Conservation (phyloP, 345 rosid species). For the Brassica cretica region DNA sequence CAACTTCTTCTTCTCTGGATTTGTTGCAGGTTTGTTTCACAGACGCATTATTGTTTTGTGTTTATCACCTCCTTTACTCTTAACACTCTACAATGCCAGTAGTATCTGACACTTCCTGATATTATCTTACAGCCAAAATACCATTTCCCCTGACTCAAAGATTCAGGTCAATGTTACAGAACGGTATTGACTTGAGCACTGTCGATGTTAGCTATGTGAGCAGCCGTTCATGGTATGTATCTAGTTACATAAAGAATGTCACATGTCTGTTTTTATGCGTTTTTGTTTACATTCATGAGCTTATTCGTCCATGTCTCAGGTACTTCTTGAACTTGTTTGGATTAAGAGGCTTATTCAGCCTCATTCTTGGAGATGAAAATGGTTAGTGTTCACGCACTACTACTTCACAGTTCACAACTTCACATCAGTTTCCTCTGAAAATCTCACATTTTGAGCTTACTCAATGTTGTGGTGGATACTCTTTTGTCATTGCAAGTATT, state of each 20-base stretch:
- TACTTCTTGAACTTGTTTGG: conserved; percentile 97
- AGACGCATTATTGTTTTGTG: not conserved
- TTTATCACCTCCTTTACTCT: not conserved
- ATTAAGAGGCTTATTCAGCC: conserved; percentile 90
- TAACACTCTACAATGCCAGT: not conserved
- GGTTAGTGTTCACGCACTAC: conserved; percentile 50
- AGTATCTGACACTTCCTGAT: conserved; percentile 5
- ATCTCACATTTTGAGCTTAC: not conserved
- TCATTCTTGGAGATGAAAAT: conserved; percentile 97
- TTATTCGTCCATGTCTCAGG: conserved; percentile 48
- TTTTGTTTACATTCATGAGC: not conserved
- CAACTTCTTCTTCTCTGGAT: conserved; percentile 99
- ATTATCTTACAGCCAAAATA: conserved; percentile 69
- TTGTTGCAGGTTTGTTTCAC: conserved; percentile 76
- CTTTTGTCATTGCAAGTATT: conserved; percentile 6
- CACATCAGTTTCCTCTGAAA: not conserved
- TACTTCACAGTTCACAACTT: not conserved
- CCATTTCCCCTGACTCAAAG: conserved; percentile 98
- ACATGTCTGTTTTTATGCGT: not conserved
- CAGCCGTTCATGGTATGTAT: conserved; percentile 90
- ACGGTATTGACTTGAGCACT: conserved; percentile 97
- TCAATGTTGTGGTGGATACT: not conserved
- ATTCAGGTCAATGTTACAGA: conserved; percentile 97
- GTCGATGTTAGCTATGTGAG: conserved; percentile 99
- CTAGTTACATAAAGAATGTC: not conserved